Conservation (phyloP, 2,329 filamentous ascomycete genomes). For the Alternaria burnsii region DNA sequence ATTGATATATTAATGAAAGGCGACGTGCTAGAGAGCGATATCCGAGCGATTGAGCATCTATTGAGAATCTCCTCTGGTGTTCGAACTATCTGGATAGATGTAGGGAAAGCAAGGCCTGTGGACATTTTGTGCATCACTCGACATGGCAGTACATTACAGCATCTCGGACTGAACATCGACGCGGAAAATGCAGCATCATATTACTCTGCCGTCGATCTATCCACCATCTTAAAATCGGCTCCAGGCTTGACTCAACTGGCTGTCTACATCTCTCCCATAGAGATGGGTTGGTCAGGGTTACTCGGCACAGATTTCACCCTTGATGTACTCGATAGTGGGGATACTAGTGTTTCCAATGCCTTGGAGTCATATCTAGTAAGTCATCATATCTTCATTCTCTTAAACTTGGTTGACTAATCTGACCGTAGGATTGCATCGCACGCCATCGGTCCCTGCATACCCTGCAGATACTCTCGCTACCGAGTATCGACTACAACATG, state of each 20-base stretch:
- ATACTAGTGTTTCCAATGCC: neutral
- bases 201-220: neutral
- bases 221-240: neutral
- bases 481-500: neutral
- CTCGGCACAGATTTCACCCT: neutral
- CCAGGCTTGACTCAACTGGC: neutral
- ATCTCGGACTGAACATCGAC: neutral
- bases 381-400: neutral
- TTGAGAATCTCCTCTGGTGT: neutral
- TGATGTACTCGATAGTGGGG: neutral
- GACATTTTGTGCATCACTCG: neutral
- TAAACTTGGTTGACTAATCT: neutral
- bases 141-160: neutral
- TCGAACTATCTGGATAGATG: neutral
- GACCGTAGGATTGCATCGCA: neutral
- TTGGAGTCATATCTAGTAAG: neutral
- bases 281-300: neutral
- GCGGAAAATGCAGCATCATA: neutral
- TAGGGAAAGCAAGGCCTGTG: neutral
- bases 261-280: neutral
- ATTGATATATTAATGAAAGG: neutral
- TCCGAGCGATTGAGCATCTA: neutral
- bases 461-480: neutral
- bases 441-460: neutral
- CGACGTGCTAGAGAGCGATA: neutral